Evolutionary conservation across 2,329 filamentous ascomycete species (phyloP), one percentile per base, ranked within the genome.

Genomic region (Tympanopsis confertula): DNA sequence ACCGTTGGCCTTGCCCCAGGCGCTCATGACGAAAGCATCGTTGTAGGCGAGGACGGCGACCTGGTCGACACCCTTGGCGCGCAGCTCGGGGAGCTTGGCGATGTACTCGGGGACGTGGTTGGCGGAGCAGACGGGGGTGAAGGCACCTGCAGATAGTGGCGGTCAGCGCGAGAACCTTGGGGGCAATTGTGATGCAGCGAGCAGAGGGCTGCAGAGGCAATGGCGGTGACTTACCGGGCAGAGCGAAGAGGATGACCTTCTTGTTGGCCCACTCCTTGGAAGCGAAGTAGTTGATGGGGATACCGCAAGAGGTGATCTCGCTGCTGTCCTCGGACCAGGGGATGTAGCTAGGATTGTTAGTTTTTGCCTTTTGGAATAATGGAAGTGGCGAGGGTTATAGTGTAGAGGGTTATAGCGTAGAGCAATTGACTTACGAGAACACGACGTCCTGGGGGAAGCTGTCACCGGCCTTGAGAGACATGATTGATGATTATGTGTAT

Each of bases 11-110:
- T 84, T 84, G 51, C 72, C 72, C 77, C 77, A 82, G 20, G 77
- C 78, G 53, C 69, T 75, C 78, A 84, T 83, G 45, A 84, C 79
- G 53, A 62, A 82, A 13, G 73, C 66, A 59, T 84, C 80, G 53
- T 84, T 84, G 57, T 60, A 78, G 15, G 78, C 78, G 49, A 83
- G 72, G 43, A 80, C 70, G 29, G 75, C 77, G 39, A 84, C 69
- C 35, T 78, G 51, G 53, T 84, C 79, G 40, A 84, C 78, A 44
- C 77, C 78, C 66, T 83, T 84, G 40, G 53, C 55, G 56, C 71
- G 71, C 48, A 83, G 57, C 45, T 71, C 62, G 20, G 66, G 55
- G 43, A 78, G 60, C 45, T 78, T 74, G 57, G 71, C 57, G 49
- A 83, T 73, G 65, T 79, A 84, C 35, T 76, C 75, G 24, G 80